phyloP scores from a whole-genome alignment of 2,329 filamentous ascomycete genomes.

The Epichloe gansuensis region DNA sequence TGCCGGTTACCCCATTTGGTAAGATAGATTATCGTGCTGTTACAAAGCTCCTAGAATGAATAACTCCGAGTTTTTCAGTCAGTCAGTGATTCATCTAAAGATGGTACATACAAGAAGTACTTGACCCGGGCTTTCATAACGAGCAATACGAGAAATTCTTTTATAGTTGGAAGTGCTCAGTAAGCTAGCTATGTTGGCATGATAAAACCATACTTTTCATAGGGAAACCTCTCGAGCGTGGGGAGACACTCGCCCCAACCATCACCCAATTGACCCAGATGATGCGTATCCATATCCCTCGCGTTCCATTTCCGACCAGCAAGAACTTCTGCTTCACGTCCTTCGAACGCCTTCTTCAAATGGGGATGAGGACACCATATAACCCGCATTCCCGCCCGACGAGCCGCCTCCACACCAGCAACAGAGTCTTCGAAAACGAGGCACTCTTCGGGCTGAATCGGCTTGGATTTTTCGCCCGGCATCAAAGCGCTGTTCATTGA shows the following conservation, averaged over 20 bases:
- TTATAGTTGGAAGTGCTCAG: no score
- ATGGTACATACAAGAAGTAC: no score
- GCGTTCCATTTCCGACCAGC: not conserved
- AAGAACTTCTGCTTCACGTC: not conserved
- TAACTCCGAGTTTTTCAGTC: no score
- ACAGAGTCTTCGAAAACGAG: slow-evolving; percentile 2
- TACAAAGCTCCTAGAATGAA: no score
- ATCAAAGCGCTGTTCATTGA: not conserved
- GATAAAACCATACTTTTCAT: not conserved
- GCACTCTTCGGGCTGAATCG: not conserved
- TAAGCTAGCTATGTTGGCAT: no score
- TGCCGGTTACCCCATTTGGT: no score
- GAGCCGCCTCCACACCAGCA: not conserved
- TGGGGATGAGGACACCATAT: not conserved
- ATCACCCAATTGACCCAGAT: not conserved
- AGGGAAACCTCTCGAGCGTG: not conserved
- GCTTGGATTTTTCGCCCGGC: not conserved
- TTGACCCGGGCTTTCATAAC: no score
- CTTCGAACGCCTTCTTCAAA: not conserved
- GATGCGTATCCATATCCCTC: not conserved
- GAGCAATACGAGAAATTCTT: no score
- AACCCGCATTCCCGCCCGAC: not conserved
- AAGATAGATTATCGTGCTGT: no score
- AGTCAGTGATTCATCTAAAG: no score
- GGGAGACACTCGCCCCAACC: not conserved